phyloP scores from a whole-genome alignment of 495 filamentous ascomycete genomes.

The Aspergillus biplanus region DNA sequence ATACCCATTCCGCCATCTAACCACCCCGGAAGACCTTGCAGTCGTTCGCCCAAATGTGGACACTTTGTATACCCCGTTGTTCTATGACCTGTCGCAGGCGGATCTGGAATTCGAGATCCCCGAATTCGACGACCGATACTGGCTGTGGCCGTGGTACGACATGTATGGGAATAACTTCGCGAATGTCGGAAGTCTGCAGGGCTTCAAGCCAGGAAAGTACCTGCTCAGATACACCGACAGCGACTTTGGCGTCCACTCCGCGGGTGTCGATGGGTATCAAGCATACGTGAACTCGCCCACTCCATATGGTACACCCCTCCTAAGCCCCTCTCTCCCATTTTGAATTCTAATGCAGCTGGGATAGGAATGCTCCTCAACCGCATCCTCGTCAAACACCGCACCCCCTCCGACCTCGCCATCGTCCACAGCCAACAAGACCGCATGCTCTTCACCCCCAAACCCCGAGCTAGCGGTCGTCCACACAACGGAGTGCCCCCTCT shows the following conservation, averaged over 20 bases:
- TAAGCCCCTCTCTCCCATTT: neutral
- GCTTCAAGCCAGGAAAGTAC: neutral
- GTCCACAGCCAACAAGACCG: neutral
- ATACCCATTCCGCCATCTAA: neutral
- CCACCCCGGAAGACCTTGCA: neutral
- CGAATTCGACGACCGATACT: conserved; percentile 5
- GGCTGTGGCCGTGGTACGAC: conserved; percentile 4
- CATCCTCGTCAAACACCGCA: neutral
- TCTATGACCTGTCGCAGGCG: neutral
- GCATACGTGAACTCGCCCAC: conserved; percentile 1
- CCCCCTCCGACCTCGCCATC: neutral
- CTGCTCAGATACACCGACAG: neutral
- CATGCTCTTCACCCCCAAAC: neutral
- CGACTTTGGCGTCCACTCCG: neutral
- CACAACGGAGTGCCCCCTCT: neutral
- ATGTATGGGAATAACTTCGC: conserved; percentile 3
- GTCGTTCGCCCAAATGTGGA: conserved; percentile 1
- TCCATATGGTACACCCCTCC: neutral
- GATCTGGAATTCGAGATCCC: conserved; percentile 2
- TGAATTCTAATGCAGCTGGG: neutral
- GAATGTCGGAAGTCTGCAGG: neutral
- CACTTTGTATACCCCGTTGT: neutral
- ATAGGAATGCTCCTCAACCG: conserved; percentile 1
- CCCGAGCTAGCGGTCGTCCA: too few species aligned
- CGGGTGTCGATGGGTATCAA: neutral